Evolutionary conservation across 2,329 filamentous ascomycete genomes (phyloP).

Genomic region (Aspergillus novoparasiticus): DNA sequence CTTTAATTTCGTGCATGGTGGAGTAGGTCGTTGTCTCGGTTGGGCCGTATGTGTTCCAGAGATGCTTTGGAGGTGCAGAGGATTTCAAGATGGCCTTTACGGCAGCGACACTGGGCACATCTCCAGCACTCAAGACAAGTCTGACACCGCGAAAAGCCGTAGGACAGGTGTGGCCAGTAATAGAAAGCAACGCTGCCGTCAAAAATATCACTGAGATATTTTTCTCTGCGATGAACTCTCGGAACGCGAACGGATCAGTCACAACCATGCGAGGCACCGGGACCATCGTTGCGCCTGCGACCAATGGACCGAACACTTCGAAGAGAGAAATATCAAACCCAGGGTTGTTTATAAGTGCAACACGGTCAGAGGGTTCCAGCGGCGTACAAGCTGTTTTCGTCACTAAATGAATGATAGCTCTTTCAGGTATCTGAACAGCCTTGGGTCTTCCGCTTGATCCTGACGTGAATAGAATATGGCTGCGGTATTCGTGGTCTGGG

Average conservation of each 20-base stretch:
- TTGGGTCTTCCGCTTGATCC: conserved; percentile 73
- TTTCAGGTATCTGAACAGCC: conserved; percentile 73
- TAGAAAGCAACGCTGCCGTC: conserved; percentile 10
- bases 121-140: conserved; percentile 15
- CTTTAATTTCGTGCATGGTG: conserved; percentile 7
- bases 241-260: conserved; percentile 14
- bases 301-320: conserved; percentile 14
- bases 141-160: conserved; percentile 8
- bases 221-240: conserved; percentile 7
- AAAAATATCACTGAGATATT: conserved; percentile 10
- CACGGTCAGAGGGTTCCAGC: conserved; percentile 15
- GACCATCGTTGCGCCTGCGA: conserved; percentile 16
- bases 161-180: conserved; percentile 13
- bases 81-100: conserved; percentile 13
- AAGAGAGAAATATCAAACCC: conserved; percentile 20
- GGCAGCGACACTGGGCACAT: conserved; percentile 11
- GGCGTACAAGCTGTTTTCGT: conserved; percentile 8
- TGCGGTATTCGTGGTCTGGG: conserved; percentile 9
- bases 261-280: conserved; percentile 8
- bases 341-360: conserved; percentile 17
- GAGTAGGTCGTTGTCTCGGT: conserved; percentile 18
- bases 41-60: conserved; percentile 22
- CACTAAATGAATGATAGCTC: conserved; percentile 14
- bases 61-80: conserved; percentile 8
- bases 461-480: conserved; percentile 58